These are phyloP conservation scores for Diversispora epigaea DNA, from an alignment of 192 early-diverging fungal species.

Conservation along the genomic window DNA sequence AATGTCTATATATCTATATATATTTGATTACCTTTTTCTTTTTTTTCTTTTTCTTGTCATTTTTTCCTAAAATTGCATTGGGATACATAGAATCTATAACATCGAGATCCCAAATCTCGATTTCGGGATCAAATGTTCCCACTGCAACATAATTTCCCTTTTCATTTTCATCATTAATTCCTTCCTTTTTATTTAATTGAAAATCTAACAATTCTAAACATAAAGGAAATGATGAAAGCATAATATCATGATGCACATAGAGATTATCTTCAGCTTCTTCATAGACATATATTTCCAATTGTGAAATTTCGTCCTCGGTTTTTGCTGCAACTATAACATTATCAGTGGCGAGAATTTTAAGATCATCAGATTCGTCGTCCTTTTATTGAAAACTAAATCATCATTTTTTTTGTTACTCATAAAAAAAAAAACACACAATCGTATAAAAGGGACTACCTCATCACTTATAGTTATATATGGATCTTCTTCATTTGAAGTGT, in stretches of 20 bases:
- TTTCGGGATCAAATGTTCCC: slow-evolving; percentile 95
- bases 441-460: slow-evolving; percentile 42
- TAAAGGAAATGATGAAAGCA: slow-evolving; percentile 95
- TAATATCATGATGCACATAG: slow-evolving; percentile 98
- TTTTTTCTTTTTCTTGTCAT: slow-evolving; percentile 43
- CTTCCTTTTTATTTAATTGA: slow-evolving; percentile 68
- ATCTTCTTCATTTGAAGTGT: slow-evolving; percentile 77
- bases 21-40: slow-evolving; percentile 13
- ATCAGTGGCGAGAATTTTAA: slow-evolving; percentile 74
- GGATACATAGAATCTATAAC: slow-evolving; percentile 89
- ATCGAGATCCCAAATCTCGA: slow-evolving; percentile 99
- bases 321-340: slow-evolving; percentile 88
- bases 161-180: slow-evolving; percentile 38
- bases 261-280: slow-evolving; percentile 89
- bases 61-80: slow-evolving; percentile 79
- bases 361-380: slow-evolving; percentile 81
- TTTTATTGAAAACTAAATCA: slow-evolving; percentile 32
- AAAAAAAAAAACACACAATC: neutral
- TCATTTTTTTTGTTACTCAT: too few relatives aligned
- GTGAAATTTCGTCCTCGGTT: slow-evolving; percentile 96
- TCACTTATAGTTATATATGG: slow-evolving; percentile 79
- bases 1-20: neutral
- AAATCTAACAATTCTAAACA: slow-evolving; percentile 96
- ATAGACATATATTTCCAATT: slow-evolving; percentile 92
- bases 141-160: slow-evolving; percentile 92